Base-by-base conservation (phyloP, 768 basidiomycete genomes). In the Russula virescens region DNA sequence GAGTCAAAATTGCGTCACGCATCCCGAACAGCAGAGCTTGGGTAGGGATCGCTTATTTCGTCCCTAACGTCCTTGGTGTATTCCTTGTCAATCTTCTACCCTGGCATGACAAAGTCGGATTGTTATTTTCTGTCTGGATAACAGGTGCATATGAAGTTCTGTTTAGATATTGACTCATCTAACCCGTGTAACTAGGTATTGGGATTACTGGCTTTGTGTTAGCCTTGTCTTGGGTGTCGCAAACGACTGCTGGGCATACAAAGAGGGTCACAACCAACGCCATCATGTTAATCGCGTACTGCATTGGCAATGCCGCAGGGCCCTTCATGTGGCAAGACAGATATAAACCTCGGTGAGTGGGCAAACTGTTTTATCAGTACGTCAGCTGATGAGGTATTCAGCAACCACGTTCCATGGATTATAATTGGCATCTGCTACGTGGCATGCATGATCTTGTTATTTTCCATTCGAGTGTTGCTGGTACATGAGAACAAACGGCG, bases 271-370 rank as follows among this genome's bases (percentile, higher is more conserved):
- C 88, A 23, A 66, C 74, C 67, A 90, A 91, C 68, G 87, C 89
- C 0, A 83, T 91, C 65, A 81, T 90, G 79, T 77, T 91, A 13
- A 80, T 80, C 47, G 85, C 87, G 1, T 91, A 90, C 69, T 84
- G 83, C 66, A 64, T 84, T 23, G 82, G 83, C 31, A 89, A 91
- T 61, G 75, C 87, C 2, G 81, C 81, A 0, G 83, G 83, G n/a
- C 88, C 88, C 0, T 86, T 88, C 68, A 88, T 91, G 86, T 91
- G 88, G 88, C 81, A 84, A 69, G 75, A 75, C 0, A 75, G 81
- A 70, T 89, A 87, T 69, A 80, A 79, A 63, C 88, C 87, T 6
- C 79, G 86, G 86, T 85, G 59, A 23, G 73, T 55, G 23, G 13
- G 10, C 35, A 43, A 11, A 60, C 28, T n/a, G n/a, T 3, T 38